Base-by-base conservation (phyloP, 2,329 filamentous ascomycete genomes). In the Fusarium citri region DNA sequence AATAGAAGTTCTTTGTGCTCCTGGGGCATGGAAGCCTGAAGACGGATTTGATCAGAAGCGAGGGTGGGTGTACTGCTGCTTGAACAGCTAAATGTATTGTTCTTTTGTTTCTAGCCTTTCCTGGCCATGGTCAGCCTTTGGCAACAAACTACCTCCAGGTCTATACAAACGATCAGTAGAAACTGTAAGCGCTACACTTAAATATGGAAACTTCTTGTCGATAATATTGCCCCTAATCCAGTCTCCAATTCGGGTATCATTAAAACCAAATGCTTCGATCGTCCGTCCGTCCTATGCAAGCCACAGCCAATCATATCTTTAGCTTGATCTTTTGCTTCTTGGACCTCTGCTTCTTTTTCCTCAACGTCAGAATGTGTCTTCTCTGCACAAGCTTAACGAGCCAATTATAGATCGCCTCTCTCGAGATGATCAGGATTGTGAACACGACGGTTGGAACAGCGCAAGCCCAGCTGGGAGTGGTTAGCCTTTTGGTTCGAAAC, bases 401-500 rank as follows among this genome's bases (percentile, higher is more conserved):
- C 76, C 82, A 86, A 8, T 81, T 79, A 28, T 80, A 78, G 20
- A 88, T 84, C 71, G 81, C 81, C 12, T 85, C 84, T 48, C 83
- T 79, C 82, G 88, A 85, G 54, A 89, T 75, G 31, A 88, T 77
- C 6, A 87, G 22, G 10, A 86, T 80, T 0, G 86, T 88, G 1
- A 79, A 81, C 20, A 83, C 71, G 0, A 82, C 82, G 11, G 87
- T 85, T 0, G 88, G 88, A 0, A 84, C 81, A 0, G 87, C 86
- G 41, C 88, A 87, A 16, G 85, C 83, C 91, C 91, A 93, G 79
- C 92, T 87, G 34, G 51, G n/a, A 26, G 73, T 22, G 48, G 20
- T 60, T 41, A 59, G 42, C 12, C 47, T 11, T 15, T 26, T 4
- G 9, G 18, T 50, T 30, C 15, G 20, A 25, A 15, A 22, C 23